phyloP scores from a whole-genome alignment of 768 basidiomycete species.

The Psilocybe subaeruginosa region DNA sequence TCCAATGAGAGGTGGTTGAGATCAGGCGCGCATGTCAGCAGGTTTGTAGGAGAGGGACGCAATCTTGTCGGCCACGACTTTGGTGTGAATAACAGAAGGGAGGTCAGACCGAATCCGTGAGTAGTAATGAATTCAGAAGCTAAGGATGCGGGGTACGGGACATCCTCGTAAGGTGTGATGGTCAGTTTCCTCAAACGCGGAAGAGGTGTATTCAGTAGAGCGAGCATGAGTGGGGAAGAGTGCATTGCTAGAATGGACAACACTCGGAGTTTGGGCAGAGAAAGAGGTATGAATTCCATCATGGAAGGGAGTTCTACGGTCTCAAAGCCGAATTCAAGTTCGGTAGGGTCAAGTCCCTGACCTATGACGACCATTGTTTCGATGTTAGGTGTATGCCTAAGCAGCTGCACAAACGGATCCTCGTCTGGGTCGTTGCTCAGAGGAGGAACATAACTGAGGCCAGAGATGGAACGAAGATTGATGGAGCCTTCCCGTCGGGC shows the following conservation, averaged over 20 bases:
- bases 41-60: slow-evolving; percentile 52
- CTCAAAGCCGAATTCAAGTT: slow-evolving; percentile 41
- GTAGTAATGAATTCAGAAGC: slow-evolving; percentile 57
- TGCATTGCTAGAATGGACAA: slow-evolving; percentile 70
- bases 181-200: slow-evolving; percentile 66
- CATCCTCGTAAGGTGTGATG: slow-evolving; percentile 75
- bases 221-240: slow-evolving; percentile 62
- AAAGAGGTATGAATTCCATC: slow-evolving; percentile 44
- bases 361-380: slow-evolving; percentile 69
- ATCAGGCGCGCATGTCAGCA: slow-evolving; percentile 53
- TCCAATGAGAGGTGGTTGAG: slow-evolving; percentile 77
- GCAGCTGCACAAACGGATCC: slow-evolving; percentile 61
- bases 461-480: slow-evolving; percentile 54
- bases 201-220: slow-evolving; percentile 60
- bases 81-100: slow-evolving; percentile 68
- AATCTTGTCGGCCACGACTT: slow-evolving; percentile 69
- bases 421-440: slow-evolving; percentile 38
- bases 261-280: slow-evolving; percentile 59
- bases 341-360: slow-evolving; percentile 55
- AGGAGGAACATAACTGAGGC: slow-evolving; percentile 52
- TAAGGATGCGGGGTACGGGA: slow-evolving; percentile 60
- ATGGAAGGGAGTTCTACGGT: slow-evolving; percentile 29
- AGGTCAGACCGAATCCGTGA: slow-evolving; percentile 61
- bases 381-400: slow-evolving; percentile 57
- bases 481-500: slow-evolving; percentile 50